phyloP scores from a whole-genome alignment of 73 alveolate species.

The Tetrahymena elliotti region DNA sequence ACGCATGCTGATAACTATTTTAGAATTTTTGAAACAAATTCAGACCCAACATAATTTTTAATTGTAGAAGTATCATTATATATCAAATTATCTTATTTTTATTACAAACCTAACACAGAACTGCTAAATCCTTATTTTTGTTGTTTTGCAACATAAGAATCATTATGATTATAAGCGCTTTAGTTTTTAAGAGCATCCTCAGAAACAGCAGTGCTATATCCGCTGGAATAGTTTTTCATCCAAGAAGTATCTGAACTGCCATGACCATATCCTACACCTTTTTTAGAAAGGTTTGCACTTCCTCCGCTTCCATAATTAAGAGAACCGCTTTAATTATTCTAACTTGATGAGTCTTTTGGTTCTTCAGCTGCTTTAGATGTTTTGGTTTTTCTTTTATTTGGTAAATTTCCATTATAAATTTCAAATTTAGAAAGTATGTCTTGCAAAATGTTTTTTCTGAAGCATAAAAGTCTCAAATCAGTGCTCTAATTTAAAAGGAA shows the following conservation, averaged over 20 bases:
- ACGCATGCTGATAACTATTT: background rate
- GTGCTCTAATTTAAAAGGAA: background rate
- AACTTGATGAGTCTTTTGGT: background rate
- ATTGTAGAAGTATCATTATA: background rate
- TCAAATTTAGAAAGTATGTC: background rate
- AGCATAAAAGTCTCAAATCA: background rate
- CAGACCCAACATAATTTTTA: background rate
- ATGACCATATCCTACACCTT: background rate
- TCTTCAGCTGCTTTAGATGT: background rate
- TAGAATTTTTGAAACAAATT: background rate
- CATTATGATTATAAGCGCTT: background rate
- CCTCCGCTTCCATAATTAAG: background rate
- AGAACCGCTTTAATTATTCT: background rate
- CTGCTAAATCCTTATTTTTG: background rate
- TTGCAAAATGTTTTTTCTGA: background rate
- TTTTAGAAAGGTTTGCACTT: background rate
- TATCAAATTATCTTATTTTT: background rate
- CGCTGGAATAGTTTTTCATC: background rate
- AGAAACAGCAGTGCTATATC: background rate
- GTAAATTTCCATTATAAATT: background rate
- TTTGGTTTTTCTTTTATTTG: background rate
- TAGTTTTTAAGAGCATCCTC: background rate
- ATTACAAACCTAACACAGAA: background rate
- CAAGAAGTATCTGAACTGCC: background rate
- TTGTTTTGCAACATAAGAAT: background rate